Percentiles rank a stretch among this genome's conserved stretches.
Evolutionary conservation across 2,329 filamentous ascomycete species (phyloP).

Genomic region (Nemania diffusa): DNA sequence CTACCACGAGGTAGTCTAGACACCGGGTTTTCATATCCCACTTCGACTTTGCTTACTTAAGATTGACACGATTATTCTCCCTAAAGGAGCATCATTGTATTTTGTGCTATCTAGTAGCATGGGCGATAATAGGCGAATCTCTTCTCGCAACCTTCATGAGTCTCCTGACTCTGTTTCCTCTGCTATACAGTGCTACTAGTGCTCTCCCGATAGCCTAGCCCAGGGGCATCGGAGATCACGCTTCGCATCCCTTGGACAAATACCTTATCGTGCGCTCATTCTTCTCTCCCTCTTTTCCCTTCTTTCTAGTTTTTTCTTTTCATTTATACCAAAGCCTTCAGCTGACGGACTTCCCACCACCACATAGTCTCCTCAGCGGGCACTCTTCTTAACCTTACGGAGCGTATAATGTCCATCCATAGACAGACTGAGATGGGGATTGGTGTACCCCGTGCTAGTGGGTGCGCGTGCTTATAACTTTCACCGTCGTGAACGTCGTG

Average conservation of each 20-base stretch:
- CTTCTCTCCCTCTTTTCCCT: no score
- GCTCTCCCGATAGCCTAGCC: neutral
- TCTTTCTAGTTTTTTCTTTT: neutral
- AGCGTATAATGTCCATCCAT: neutral
- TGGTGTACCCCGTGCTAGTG: neutral
- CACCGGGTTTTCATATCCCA: no score
- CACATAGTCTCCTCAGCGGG: neutral
- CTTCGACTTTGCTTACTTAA: neutral
- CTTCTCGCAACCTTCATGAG: neutral
- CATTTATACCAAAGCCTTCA: neutral
- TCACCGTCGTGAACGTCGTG: conserved; percentile 4
- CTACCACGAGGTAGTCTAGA: neutral
- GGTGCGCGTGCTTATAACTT: neutral
- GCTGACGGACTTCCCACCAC: neutral
- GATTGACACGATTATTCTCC: neutral
- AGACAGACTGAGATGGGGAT: neutral
- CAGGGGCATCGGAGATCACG: no score
- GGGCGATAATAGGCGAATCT: neutral
- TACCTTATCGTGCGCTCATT: neutral
- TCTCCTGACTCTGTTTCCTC: neutral
- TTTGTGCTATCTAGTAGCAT: neutral
- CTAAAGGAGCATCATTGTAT: neutral
- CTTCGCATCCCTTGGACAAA: neutral
- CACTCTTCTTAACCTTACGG: neutral
- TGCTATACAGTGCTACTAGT: neutral